Conservation (phyloP, 768 basidiomycete species). For the Fomitopsis serialis region DNA sequence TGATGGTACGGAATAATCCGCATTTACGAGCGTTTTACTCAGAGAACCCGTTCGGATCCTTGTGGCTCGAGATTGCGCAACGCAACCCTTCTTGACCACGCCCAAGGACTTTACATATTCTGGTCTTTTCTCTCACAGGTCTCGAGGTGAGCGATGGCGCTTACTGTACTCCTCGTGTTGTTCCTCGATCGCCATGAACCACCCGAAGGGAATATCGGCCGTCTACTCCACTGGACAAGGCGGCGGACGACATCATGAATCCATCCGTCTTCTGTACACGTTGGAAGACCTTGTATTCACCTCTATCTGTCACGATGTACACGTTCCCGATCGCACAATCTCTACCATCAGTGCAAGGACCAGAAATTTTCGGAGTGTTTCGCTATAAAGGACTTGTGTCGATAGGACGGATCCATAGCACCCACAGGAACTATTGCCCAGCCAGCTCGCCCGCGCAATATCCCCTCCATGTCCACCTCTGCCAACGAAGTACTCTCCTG, state of each 20-base stretch:
- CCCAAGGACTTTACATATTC: slow-evolving; percentile 11
- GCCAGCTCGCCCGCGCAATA: slow-evolving; percentile 12
- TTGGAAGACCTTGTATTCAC: slow-evolving; percentile 63
- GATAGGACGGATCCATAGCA: slow-evolving; percentile 2
- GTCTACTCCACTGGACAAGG: slow-evolving; percentile 68
- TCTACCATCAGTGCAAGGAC: slow-evolving; percentile 45
- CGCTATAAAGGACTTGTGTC: slow-evolving; percentile 46
- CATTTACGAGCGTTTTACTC: slow-evolving; percentile 14
- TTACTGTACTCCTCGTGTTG: slow-evolving; percentile 56
- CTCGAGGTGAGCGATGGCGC: slow-evolving; percentile 34
- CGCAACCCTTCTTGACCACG: slow-evolving; percentile 9
- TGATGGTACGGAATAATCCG: slow-evolving; percentile 13
- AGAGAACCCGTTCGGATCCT: slow-evolving; percentile 11
- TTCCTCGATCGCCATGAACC: slow-evolving; percentile 60
- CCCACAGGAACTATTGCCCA: slow-evolving; percentile 1
- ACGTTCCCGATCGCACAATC: slow-evolving; percentile 71
- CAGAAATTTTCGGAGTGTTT: slow-evolving; percentile 40
- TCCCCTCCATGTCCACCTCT: slow-evolving; percentile 37
- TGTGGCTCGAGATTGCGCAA: slow-evolving; percentile 8
- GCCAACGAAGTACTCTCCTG: slow-evolving; percentile 67
- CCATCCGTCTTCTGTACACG: slow-evolving; percentile 66
- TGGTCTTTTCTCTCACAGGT: slow-evolving; percentile 23
- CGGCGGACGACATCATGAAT: slow-evolving; percentile 48
- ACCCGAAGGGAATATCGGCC: slow-evolving; percentile 51
- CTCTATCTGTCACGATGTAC: slow-evolving; percentile 69